Evolutionary conservation across 768 basidiomycete species (phyloP), one percentile per base, ranked within the genome.

Genomic region (Erythrobasidium yunnanense): DNA sequence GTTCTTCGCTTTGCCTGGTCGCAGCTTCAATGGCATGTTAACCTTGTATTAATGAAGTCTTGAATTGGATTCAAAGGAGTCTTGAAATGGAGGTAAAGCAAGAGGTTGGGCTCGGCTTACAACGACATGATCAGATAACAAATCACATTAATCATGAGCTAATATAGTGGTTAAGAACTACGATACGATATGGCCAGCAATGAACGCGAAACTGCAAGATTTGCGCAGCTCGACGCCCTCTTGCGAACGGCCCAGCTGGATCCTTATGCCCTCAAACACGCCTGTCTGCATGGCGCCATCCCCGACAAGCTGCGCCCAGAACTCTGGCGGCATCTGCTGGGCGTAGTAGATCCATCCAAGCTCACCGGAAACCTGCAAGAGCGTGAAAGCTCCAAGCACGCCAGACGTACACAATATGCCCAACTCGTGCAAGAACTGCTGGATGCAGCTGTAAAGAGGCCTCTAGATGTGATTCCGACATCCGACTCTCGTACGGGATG

Each of bases 281-380:
- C 60, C 2, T 63, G 60, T 34, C 49, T 63, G 45, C 60, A 51
- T 47, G 60, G 60, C 11, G 38, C 11, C 22, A 49, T 63, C 3
- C 60, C 60, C n/a, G 60, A 63, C 23, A 63, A 63, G 25, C 60
- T 63, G 46, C 60, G 60, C 30, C 32, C 60, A 51, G 60, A 63
- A 23, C 25, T 38, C 22, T 63, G 60, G 60, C 60, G 60, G n/a
- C 30, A 46, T 11, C 60, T 63, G 7, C 60, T 63, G 20, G 60
- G 60, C n/a, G 49, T 49, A 29, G 46, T 63, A 8, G 47, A 63
- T 29, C 38, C n/a, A n/a, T n/a, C n/a, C n/a, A n/a, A 29, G 60
- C n/a, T 42, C 7, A 42, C 56, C 45, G 38, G 27, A 13, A 42
- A 52, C 13, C 50, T 8, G 11, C 25, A 55, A 8, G 54, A 8